A percentile compares a stretch with the other conserved stretches of the same genome.
These are phyloP conservation scores for Apocynum venetum DNA, from an alignment of 257 asterid genomes.

Conservation along the genomic window DNA sequence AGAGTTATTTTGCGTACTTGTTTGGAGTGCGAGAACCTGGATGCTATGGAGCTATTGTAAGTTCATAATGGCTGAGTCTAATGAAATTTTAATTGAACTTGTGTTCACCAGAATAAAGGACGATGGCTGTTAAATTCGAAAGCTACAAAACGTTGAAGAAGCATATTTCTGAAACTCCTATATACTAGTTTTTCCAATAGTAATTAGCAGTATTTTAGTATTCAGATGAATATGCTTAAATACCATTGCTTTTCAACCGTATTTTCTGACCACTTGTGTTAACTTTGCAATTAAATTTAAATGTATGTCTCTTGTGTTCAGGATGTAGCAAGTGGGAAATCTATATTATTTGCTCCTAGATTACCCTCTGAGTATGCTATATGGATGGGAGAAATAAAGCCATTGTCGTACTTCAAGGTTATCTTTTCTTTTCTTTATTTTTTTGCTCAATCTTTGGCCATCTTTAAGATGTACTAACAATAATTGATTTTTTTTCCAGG, in stretches of 20 bases:
- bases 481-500: conserved; percentile 46
- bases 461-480: conserved; percentile 5
- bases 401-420: conserved; percentile 76
- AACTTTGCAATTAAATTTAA: conserved; percentile 5
- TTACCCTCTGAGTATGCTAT: conserved; percentile 80
- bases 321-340: conserved; percentile 82
- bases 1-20: conserved; percentile 94
- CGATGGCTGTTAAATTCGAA: not conserved
- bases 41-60: conserved; percentile 92
- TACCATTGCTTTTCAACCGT: not conserved
- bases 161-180: not conserved
- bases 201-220: not conserved
- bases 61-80: conserved; percentile 22
- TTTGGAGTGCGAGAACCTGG: conserved; percentile 98
- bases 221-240: not conserved
- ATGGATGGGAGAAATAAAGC: conserved; percentile 94
- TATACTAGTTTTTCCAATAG: not conserved
- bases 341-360: conserved; percentile 86
- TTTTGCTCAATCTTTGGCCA: not conserved
- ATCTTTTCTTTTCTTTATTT: conserved; percentile 1
- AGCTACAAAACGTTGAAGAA: not conserved
- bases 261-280: not conserved
- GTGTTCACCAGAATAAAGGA: not conserved
- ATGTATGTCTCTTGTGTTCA: conserved; percentile 26
- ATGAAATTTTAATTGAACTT: conserved; percentile 4